Evolutionary conservation across 2,329 filamentous ascomycete genomes (phyloP), one percentile per base, ranked within the genome.

Genomic region (Cladorrhinum sp.): DNA sequence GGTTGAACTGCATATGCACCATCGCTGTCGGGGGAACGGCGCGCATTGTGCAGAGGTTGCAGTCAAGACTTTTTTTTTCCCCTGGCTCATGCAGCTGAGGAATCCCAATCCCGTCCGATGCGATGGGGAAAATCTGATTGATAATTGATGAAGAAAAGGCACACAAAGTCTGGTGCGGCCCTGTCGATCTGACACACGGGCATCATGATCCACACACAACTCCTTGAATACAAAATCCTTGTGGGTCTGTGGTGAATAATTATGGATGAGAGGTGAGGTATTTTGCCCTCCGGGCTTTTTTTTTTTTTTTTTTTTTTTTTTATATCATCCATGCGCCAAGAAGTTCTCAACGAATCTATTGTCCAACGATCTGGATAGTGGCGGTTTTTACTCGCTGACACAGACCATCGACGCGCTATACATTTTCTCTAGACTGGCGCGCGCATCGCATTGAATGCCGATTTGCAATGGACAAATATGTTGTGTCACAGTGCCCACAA

Each of bases 371-470:
- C 54, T 26, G 23, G 23, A 48, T 39, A 20, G 54, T 48, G 54
- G 54, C 36, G 54, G 33, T 56, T 26, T 26, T 36, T n/a, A 57
- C 54, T 36, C 54, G 49, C 21, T 51, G 21, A 46, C 4, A 20
- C 8, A 46, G 42, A 46, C 42, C n/a, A 16, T 46, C 42, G 42
- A 61, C 49, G 59, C 59, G 59, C 55, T 57, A 50, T 26, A 52
- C n/a, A 60, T 24, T 21, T 48, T 39, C 12, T 23, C 20, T 50
- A 8, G 33, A 46, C 58, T 60, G 46, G 28, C 58, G 60, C 60
- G 60, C 60, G 60, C 57, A 56, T 62, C 52, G 6, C 36, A 18
- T 53, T 59, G 46, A 42, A 42, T 53, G 52, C 39, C 60, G 39
- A 62, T 62, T 62, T 57, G 60, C 52, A 55, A 51, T 42, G 14